These are phyloP conservation scores for Pisolithus orientalis DNA, from an alignment of 768 basidiomycete genomes.

Conservation along the genomic window DNA sequence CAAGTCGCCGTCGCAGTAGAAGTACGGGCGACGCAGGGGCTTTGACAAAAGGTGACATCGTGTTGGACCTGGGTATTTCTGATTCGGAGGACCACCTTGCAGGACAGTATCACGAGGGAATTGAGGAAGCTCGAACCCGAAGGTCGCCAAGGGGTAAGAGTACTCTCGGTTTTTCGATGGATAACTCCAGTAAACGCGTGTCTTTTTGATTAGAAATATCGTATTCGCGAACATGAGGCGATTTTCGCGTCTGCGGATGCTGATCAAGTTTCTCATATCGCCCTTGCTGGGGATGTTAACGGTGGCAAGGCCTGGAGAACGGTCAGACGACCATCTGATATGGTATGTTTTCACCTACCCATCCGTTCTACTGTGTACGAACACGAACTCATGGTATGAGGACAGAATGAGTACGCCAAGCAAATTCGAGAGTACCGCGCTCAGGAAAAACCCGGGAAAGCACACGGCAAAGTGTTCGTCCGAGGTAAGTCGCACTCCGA, in stretches of 20 bases:
- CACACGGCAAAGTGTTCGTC: slow-evolving; percentile 91
- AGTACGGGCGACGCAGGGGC: slow-evolving; percentile 71
- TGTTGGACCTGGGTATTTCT: slow-evolving; percentile 33
- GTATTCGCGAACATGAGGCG: slow-evolving; percentile 70
- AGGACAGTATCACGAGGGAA: slow-evolving; percentile 71
- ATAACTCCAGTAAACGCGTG: slow-evolving; percentile 1
- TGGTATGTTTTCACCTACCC: slow-evolving; percentile 47
- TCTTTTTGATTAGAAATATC: slow-evolving; percentile 55
- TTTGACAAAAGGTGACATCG: slow-evolving; percentile 24
- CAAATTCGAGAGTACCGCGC: slow-evolving; percentile 79
- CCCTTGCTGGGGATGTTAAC: slow-evolving; percentile 77
- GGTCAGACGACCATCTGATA: slow-evolving; percentile 87
- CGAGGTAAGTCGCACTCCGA: slow-evolving; percentile 49
- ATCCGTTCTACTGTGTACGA: background rate
- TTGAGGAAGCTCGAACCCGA: slow-evolving; percentile 49
- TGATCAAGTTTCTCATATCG: slow-evolving; percentile 66
- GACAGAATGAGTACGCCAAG: slow-evolving; percentile 87
- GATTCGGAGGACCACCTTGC: slow-evolving; percentile 50
- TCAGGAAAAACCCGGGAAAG: slow-evolving; percentile 72
- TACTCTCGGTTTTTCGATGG: slow-evolving; percentile 1
- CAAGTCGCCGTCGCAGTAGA: slow-evolving; percentile 62
- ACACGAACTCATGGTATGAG: background rate
- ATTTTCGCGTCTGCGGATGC: slow-evolving; percentile 77
- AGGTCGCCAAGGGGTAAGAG: slow-evolving; percentile 18
- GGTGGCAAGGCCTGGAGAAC: slow-evolving; percentile 79